Percentiles rank a stretch among this genome's conserved stretches.
Conservation (phyloP, 257 asterid species). For the Haberlea rhodopensis region DNA sequence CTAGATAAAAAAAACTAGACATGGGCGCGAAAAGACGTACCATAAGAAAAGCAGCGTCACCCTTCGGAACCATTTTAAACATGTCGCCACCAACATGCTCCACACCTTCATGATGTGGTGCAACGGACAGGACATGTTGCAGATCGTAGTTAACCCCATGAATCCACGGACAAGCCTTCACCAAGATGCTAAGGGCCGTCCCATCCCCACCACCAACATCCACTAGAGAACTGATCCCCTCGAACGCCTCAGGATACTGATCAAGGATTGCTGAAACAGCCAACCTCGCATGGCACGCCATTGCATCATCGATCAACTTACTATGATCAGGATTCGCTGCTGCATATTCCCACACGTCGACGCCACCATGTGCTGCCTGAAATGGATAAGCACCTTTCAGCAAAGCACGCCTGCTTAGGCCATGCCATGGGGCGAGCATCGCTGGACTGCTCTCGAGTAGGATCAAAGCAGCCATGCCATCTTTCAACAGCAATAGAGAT, state of each 20-base stretch:
- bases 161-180: slow-evolving; percentile 50
- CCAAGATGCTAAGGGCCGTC: slow-evolving; percentile 40
- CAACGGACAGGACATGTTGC: slow-evolving; percentile 48
- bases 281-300: slow-evolving; percentile 46
- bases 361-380: slow-evolving; percentile 38
- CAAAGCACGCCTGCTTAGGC: slow-evolving; percentile 30
- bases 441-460: slow-evolving; percentile 51
- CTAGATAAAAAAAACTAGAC: neutral
- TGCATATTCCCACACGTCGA: slow-evolving; percentile 43
- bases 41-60: slow-evolving; percentile 62
- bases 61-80: slow-evolving; percentile 57
- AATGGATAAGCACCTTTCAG: slow-evolving; percentile 33
- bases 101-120: slow-evolving; percentile 35
- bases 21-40: slow-evolving; percentile 26
- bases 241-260: slow-evolving; percentile 36
- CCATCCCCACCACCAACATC: slow-evolving; percentile 84
- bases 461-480: slow-evolving; percentile 41
- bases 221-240: slow-evolving; percentile 47
- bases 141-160: slow-evolving; percentile 57
- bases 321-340: slow-evolving; percentile 28
- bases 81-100: slow-evolving; percentile 58
- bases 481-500: slow-evolving; percentile 39
- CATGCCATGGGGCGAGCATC: slow-evolving; percentile 73
- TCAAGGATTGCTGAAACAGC: slow-evolving; percentile 32
- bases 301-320: slow-evolving; percentile 48